Base-by-base conservation (phyloP, 2,329 filamentous ascomycete genomes). In the Exserohilum rostratum region DNA sequence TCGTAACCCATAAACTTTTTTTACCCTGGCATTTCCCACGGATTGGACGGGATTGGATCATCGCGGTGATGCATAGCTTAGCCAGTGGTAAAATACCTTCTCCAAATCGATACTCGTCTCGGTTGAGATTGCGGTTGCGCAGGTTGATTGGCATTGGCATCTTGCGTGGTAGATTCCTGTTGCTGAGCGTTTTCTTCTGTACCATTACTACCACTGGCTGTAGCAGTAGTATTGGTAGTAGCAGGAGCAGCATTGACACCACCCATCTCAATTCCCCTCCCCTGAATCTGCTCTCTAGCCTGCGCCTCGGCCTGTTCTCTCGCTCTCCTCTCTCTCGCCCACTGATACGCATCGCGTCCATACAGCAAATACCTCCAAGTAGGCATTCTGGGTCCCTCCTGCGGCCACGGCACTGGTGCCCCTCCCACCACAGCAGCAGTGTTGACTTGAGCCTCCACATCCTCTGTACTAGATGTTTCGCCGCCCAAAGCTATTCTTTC, bases 281-380 rank as follows among this genome's bases (percentile, higher is more conserved):
- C 35, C 22, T 25, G 22, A 25, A 25, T 25, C 22, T 25, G 22
- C 22, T 25, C 22, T 25, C 22, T 25, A 3, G 46, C 20, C 5
- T 55, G 47, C 18, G n/a, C n/a, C 4, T 27, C 30, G 11, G 33
- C 25, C 44, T 55, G 50, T 15, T 18, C 44, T 33, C 37, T 39
- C 6, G 38, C 33, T 18, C 40, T 29, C n/a, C 13, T 22, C 17
- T 45, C 50, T 22, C 15, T 18, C 31, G n/a, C 20, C 2, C 20
- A 13, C 15, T 46, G 30, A 10, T 29, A 17, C n/a, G 48, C 45
- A 56, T 39, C 48, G 9, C 53, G 38, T 5, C 53, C 53, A 33
- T 51, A 35, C 34, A 56, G 31, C 17, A 62, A 59, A 30, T 55
- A 63, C 3, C 51, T 50, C 60, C 60, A 63, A 42, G 57, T 63